Evolutionary conservation across 495 filamentous ascomycete genomes (phyloP), one percentile per base, ranked within the genome.

Genomic region (Xylaria castorea): DNA sequence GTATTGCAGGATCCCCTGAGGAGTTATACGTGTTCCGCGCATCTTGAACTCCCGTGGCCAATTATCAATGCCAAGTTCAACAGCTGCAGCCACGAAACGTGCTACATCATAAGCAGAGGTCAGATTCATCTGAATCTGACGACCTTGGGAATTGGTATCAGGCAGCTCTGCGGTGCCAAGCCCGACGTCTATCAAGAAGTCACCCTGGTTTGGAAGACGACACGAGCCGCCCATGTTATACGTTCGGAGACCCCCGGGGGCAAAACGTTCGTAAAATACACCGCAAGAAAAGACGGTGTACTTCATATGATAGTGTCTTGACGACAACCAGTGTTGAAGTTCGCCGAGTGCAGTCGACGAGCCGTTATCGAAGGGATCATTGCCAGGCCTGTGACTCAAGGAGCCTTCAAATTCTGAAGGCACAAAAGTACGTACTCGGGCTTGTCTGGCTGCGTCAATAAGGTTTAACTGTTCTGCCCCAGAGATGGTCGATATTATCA

Each of bases 341-440:
- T 85, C 80, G 25, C 84, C 82, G 20, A 90, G 83, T 1, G 90
- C 89, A 11, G 81, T 81, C 38, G 79, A 81, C 3, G 81, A 85
- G 36, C 77, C 81, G 61, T 80, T 83, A 46, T 87, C 81, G 71
- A 87, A 85, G 6, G 90, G 89, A 46, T 91, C 90, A 73, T 88
- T 83, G 14, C 9, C 34, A 63, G 80, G 84, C 66, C 80, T 85
- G 80, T 79, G 84, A 75, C 44, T 79, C 64, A 79, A 77, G 74
- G 78, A 84, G 3, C 91, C 91, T 81, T 93, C 92, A 68, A 93
- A 94, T 75, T 93, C 92, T 3, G 92, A 92, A 16, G 92, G 92
- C 20, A 91, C 89, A 76, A 94, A 93, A 27, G 90, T 85, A 32
- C 86, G 85, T 11, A 93, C 92, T n/a, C 87, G 78, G 18, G 86